Evolutionary conservation across 768 basidiomycete species (phyloP).

Genomic region (Boletus huronensis): DNA sequence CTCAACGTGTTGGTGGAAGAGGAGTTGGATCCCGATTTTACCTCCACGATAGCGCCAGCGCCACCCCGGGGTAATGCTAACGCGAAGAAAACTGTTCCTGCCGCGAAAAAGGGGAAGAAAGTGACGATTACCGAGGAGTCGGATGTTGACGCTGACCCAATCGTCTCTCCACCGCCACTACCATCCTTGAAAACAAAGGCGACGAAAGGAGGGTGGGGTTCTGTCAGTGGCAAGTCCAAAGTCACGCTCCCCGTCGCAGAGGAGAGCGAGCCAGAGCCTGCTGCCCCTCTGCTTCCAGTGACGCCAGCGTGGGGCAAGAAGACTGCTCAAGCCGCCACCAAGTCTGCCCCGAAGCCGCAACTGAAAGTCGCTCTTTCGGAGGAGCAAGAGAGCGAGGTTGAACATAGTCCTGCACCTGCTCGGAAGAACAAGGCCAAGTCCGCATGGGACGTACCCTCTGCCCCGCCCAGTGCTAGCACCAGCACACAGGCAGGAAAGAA

Average conservation of each 20-base stretch:
- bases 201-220: slow-evolving; percentile 20
- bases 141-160: slow-evolving; percentile 25
- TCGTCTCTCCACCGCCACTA: slow-evolving; percentile 9
- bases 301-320: slow-evolving; percentile 15
- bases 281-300: neutral
- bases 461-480: neutral
- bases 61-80: slow-evolving; percentile 3
- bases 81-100: slow-evolving; percentile 11
- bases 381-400: slow-evolving; percentile 19
- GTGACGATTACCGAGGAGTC: slow-evolving; percentile 28
- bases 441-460: slow-evolving; percentile 9
- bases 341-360: slow-evolving; percentile 14
- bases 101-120: slow-evolving; percentile 22
- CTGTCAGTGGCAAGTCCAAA: slow-evolving; percentile 23
- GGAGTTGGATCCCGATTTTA: slow-evolving; percentile 1
- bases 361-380: slow-evolving; percentile 17
- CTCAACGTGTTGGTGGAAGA: slow-evolving; percentile 5
- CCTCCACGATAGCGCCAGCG: neutral
- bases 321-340: neutral
- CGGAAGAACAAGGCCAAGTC: slow-evolving; percentile 18
- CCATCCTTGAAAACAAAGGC: slow-evolving; percentile 11
- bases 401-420: neutral
- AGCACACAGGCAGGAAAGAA: slow-evolving; percentile 15
- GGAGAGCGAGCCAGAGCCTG: slow-evolving; percentile 14
- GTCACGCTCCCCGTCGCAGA: neutral